phyloP scores from a whole-genome alignment of 352 stramenopile genomes.

The Phytophthora idaei region DNA sequence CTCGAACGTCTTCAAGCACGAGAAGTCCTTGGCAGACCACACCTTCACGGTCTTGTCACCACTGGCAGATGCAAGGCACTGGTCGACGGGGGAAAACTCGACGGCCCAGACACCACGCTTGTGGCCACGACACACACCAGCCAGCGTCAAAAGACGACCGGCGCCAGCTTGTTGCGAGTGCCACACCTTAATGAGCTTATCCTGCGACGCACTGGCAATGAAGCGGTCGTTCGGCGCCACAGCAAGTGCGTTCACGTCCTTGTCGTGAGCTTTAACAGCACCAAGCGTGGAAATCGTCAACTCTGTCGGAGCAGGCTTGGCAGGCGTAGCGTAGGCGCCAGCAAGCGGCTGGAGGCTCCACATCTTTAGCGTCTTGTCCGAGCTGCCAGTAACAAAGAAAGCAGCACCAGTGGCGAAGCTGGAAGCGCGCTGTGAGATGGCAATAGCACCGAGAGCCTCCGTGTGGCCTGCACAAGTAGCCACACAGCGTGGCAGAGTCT shows the following conservation, averaged over 20 bases:
- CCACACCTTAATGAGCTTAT: conserved; percentile 99
- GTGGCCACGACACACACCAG: conserved; percentile 95
- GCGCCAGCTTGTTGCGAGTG: conserved; percentile 63
- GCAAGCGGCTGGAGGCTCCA: conserved; percentile 92
- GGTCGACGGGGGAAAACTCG: conserved; percentile 96
- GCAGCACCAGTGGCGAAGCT: conserved; percentile 79
- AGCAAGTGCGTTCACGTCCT: conserved; percentile 97
- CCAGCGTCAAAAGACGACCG: conserved; percentile 80
- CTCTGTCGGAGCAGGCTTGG: conserved; percentile 40
- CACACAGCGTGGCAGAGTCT: conserved; percentile 69
- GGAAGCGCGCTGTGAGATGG: conserved; percentile 88
- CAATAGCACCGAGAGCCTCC: conserved; percentile 93
- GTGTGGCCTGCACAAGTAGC: conserved; percentile 93
- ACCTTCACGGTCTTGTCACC: conserved; percentile 97
- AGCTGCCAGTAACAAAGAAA: conserved; percentile 96
- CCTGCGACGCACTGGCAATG: conserved; percentile 96
- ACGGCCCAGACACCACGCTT: conserved; percentile 98
- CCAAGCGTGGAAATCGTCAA: conserved; percentile 62
- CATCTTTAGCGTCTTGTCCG: conserved; percentile 98
- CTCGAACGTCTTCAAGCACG: conserved; percentile 97
- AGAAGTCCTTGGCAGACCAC: conserved; percentile 96
- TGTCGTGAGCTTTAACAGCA: conserved; percentile 91
- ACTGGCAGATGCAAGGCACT: conserved; percentile 94
- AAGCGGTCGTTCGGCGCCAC: conserved; percentile 98
- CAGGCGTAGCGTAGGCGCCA: conserved; percentile 45